Conservation (phyloP, 2,329 filamentous ascomycete species). For the Microdochium trichocladiopsis region DNA sequence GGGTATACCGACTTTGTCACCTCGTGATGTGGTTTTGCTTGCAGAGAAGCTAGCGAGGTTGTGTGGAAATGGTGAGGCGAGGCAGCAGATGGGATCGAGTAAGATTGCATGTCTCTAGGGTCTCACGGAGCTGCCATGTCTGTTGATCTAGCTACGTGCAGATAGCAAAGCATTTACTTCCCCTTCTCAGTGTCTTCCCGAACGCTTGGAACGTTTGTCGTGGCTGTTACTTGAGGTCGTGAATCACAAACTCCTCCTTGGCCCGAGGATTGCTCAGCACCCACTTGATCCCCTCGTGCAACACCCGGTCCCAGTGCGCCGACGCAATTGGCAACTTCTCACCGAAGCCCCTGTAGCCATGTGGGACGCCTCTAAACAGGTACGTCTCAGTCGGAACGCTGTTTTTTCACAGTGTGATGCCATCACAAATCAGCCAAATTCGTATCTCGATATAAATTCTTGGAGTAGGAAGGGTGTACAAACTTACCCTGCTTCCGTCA, state of each 20-base stretch:
- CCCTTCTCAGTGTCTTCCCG: too few relatives aligned
- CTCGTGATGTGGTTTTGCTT: too few relatives aligned
- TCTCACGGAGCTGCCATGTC: too few relatives aligned
- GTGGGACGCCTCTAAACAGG: conserved; percentile 4
- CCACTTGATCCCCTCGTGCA: conserved; percentile 4
- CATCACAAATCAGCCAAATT: not conserved
- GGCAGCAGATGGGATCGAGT: too few relatives aligned
- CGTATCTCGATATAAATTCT: not conserved
- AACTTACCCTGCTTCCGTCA: conserved; percentile 3
- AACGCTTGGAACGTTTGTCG: too few relatives aligned
- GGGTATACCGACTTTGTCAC: not conserved
- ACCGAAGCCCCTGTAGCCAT: conserved; percentile 2
- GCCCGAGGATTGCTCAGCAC: not conserved
- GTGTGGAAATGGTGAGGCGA: too few relatives aligned
- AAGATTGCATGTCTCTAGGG: too few relatives aligned
- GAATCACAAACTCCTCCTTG: not conserved
- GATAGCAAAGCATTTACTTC: too few relatives aligned
- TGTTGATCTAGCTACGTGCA: too few relatives aligned
- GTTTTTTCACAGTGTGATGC: not conserved
- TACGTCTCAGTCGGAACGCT: conserved; percentile 4
- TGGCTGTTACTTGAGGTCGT: not conserved
- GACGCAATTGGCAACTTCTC: conserved; percentile 1
- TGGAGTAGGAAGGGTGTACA: not conserved
- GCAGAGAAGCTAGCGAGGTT: too few relatives aligned
- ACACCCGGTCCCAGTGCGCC: conserved; percentile 3